Evolutionary conservation across 176 grass and related monocot genomes (phyloP).

Genomic region (Oryza glaberrima): DNA sequence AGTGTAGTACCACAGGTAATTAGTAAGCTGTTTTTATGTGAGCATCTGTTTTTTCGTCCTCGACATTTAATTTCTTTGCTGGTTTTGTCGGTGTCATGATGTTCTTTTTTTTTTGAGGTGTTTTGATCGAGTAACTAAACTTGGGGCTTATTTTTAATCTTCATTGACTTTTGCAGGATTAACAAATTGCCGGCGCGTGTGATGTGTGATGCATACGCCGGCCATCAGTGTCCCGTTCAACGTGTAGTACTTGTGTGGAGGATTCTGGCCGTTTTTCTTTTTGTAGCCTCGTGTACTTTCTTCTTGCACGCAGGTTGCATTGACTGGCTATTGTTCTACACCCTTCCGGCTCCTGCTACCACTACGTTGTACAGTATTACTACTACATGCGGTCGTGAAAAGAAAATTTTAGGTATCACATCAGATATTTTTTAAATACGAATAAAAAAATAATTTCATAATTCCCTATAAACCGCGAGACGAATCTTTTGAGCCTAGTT

Average conservation of each 20-base stretch:
- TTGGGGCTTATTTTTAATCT: neutral
- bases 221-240: neutral
- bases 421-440: too few species aligned
- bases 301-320: neutral
- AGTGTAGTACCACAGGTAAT: conserved; percentile 7
- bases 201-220: conserved; percentile 9
- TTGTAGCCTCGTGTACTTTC: neutral
- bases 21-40: conserved; percentile 1
- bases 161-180: conserved; percentile 36
- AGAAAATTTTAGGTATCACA: too few species aligned
- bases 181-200: conserved; percentile 17
- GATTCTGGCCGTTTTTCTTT: neutral
- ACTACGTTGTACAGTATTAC: too few species aligned
- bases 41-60: too few species aligned
- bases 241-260: neutral
- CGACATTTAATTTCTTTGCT: neutral
- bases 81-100: conserved; percentile 29
- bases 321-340: neutral
- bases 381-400: too few species aligned
- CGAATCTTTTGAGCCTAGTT: too few species aligned
- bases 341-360: too few species aligned
- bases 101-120: neutral
- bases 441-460: too few species aligned
- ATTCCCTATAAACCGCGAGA: too few species aligned
- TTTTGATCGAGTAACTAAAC: conserved; percentile 5